These are phyloP conservation scores for Colletotrichum caudatum DNA, from an alignment of 2,329 filamentous ascomycete species.

Conservation along the genomic window DNA sequence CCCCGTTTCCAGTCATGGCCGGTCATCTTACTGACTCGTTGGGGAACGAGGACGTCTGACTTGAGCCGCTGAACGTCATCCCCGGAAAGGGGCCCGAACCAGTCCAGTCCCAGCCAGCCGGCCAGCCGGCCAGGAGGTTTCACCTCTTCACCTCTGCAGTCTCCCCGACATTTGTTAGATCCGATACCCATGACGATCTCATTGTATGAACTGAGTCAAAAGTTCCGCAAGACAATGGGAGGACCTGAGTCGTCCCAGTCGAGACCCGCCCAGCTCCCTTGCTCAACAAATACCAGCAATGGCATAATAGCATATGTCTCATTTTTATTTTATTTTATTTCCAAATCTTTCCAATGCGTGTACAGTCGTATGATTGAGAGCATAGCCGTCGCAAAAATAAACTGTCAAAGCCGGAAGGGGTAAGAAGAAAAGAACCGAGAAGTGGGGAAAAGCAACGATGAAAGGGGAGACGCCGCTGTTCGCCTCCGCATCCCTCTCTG, in stretches of 20 bases:
- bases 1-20: not conserved
- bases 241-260: not conserved
- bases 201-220: conserved; percentile 14
- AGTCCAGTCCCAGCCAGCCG: conserved; percentile 15
- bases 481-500: conserved; percentile 5
- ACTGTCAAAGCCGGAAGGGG: conserved; percentile 1
- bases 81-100: not conserved
- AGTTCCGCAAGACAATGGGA: conserved; percentile 13
- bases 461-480: not conserved
- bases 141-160: not conserved
- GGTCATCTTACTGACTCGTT: conserved; percentile 20
- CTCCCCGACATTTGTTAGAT: conserved; percentile 11
- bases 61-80: conserved; percentile 17
- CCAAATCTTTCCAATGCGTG: not conserved
- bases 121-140: conserved; percentile 9
- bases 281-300: conserved; percentile 26
- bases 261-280: conserved; percentile 11
- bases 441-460: not conserved
- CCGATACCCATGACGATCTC: not conserved
- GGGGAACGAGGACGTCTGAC: conserved; percentile 18
- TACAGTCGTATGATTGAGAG: conserved; percentile 1
- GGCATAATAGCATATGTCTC: conserved; percentile 1
- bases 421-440: not conserved
- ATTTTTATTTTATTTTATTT: not conserved
- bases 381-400: not conserved